These are phyloP conservation scores for Tuber calosporum DNA, from an alignment of 495 filamentous ascomycete genomes.

Conservation along the genomic window DNA sequence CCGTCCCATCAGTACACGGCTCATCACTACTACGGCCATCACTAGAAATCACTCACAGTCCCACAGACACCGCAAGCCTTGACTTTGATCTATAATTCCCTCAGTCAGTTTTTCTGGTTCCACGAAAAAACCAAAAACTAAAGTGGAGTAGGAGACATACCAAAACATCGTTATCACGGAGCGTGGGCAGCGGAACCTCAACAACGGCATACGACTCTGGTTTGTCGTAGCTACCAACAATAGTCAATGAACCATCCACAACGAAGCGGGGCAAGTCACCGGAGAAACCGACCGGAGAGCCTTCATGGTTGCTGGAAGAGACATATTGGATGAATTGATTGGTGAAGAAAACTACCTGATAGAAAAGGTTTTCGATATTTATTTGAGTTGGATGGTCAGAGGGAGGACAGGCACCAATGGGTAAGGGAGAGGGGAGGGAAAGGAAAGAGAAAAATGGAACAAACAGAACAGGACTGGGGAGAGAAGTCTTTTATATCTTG, in stretches of 20 bases:
- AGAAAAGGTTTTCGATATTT: conserved; percentile 8
- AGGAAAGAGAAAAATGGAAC: conserved; percentile 9
- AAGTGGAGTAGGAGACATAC: conserved; percentile 35
- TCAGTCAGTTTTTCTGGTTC: conserved; percentile 10
- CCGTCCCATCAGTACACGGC: conserved; percentile 17
- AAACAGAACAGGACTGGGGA: not conserved
- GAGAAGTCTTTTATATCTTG: conserved; percentile 1
- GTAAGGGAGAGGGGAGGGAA: conserved; percentile 15
- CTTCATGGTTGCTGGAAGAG: conserved; percentile 55
- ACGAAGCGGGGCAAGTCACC: conserved; percentile 5
- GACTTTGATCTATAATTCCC: conserved; percentile 47
- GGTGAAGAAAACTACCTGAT: not conserved
- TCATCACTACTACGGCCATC: conserved; percentile 2
- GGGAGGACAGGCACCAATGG: conserved; percentile 7
- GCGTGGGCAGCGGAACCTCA: conserved; percentile 53
- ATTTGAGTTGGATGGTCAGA: conserved; percentile 1
- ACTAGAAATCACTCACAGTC: conserved; percentile 46
- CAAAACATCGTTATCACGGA: conserved; percentile 56
- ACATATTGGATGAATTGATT: conserved; percentile 26
- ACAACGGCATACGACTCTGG: conserved; percentile 55
- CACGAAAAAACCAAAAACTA: not conserved
- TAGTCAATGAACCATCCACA: conserved; percentile 13
- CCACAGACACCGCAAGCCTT: conserved; percentile 67
- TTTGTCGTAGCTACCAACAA: conserved; percentile 53
- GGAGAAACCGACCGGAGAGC: conserved; percentile 50